Base-by-base conservation (phyloP, 805 yeast species). In the Candida parachauliodes region DNA sequence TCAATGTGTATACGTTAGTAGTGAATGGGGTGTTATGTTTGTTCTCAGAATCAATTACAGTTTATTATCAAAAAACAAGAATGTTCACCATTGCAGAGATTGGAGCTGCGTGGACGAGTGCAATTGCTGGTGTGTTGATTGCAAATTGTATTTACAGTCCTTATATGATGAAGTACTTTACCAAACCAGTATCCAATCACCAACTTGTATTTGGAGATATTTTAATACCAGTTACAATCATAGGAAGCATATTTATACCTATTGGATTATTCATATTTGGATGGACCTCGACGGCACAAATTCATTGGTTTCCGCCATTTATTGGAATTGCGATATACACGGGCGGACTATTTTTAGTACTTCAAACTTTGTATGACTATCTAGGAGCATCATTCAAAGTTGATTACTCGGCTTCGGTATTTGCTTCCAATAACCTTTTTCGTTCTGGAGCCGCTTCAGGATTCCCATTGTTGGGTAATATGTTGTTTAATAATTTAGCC, bases 401-500 rank as follows among this genome's bases (percentile, higher is more conserved):
- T 48, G 45, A 77, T 75, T 48, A 72, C 62, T 15, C 52, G 76
- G 22, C 62, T 64, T 44, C 64, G 83, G 36, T 60, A 75, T 76
- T 72, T 54, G 83, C 83, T 4, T 75, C 77, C 25, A 77, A 76
- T 48, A 72, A 64, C 25, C 55, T 77, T 17, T 64, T 68, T 43
- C 68, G 84, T 38, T 62, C 76, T 5, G 57, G 57, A 2, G 68
- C 72, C 5, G 54, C 56, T 2, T 65, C 70, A 45, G 83, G 78
- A 2, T 79, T 79, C 63, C 83, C 85, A 28, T 63, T 83, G 36
- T 81, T 83, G 54, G 83, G 84, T 5, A 52, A 65, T 24, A 73
- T 75, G 25, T 69, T 83, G 76, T 83, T 72, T 52, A 57, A 63
- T 38, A 71, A 75, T 46, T 59, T 76, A 38, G 71, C 69, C 7